Percentiles rank a stretch among this genome's conserved stretches.
Conservation (phyloP, 257 asterid species). For the Solanum sejunctum region DNA sequence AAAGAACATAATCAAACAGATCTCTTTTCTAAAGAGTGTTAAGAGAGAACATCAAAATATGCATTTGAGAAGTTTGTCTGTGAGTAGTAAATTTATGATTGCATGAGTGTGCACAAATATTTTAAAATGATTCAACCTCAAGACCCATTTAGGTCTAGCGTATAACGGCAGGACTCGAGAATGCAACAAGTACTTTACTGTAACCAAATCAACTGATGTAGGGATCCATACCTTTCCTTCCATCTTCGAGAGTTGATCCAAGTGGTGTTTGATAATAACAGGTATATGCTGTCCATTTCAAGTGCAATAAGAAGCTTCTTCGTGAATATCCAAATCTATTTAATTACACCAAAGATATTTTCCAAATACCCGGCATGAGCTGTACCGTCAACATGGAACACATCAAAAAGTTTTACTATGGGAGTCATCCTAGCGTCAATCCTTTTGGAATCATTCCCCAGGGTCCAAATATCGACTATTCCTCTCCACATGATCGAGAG, state of each 20-base stretch:
- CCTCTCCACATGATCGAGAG: conserved; percentile 69
- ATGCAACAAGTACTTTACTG: neutral
- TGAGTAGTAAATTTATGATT: neutral
- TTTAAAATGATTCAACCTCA: too few species aligned
- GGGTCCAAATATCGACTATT: conserved; percentile 63
- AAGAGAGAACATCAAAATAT: neutral
- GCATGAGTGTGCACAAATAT: neutral
- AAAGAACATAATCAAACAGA: neutral
- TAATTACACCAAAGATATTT: conserved; percentile 73
- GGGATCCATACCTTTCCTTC: neutral
- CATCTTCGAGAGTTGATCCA: neutral
- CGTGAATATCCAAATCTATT: conserved; percentile 75
- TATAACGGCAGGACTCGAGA: too few species aligned
- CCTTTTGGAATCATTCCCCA: conserved; percentile 80
- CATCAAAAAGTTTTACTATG: conserved; percentile 86
- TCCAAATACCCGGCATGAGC: conserved; percentile 61
- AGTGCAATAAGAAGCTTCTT: conserved; percentile 75
- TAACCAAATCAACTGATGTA: neutral
- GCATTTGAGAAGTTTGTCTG: neutral
- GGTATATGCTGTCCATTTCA: conserved; percentile 93
- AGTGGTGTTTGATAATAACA: conserved; percentile 5
- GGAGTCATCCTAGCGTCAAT: conserved; percentile 83
- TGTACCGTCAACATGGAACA: conserved; percentile 86
- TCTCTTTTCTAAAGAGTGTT: neutral
- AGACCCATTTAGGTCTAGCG: too few species aligned